Evolutionary conservation across 2,329 filamentous ascomycete species (phyloP).

Genomic region (Cladosporium sp.): DNA sequence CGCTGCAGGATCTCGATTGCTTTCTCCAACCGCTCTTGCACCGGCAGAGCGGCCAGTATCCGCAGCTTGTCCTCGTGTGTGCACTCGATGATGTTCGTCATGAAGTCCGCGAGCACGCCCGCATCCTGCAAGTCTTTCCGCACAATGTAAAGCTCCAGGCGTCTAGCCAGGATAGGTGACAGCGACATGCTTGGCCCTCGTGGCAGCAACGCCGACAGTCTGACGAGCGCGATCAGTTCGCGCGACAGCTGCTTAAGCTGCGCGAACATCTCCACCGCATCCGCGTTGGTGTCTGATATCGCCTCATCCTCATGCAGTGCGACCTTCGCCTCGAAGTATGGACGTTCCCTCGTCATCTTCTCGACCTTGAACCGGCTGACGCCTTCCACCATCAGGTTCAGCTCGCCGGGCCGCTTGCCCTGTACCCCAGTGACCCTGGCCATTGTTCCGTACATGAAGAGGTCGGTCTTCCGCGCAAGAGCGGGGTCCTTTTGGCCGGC

Average conservation of each 20-base stretch:
- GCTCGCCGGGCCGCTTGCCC: conserved; percentile 49
- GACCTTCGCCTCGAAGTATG: conserved; percentile 81
- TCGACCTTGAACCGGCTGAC: conserved; percentile 70
- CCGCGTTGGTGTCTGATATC: conserved; percentile 48
- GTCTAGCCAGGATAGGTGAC: conserved; percentile 76
- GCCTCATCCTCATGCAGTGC: conserved; percentile 59
- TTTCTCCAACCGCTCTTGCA: conserved; percentile 70
- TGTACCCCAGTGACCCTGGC: conserved; percentile 46
- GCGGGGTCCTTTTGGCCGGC: conserved; percentile 50
- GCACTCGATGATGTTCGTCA: conserved; percentile 85
- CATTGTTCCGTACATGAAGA: conserved; percentile 77
- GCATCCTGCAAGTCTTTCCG: conserved; percentile 77
- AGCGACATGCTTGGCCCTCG: conserved; percentile 60
- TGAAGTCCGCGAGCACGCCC: conserved; percentile 85
- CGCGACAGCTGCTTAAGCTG: conserved; percentile 77
- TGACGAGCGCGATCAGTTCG: conserved; percentile 77
- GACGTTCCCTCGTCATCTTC: conserved; percentile 67
- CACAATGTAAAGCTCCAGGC: conserved; percentile 80
- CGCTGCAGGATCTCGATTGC: conserved; percentile 78
- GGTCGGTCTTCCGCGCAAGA: conserved; percentile 48
- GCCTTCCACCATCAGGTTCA: conserved; percentile 82
- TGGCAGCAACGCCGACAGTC: conserved; percentile 77
- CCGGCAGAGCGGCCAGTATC: conserved; percentile 72
- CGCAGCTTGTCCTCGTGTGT: conserved; percentile 87
- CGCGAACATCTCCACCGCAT: conserved; percentile 65